Evolutionary conservation across 192 early-diverging fungal genomes (phyloP).

Genomic region (Linnemannia elongata): DNA sequence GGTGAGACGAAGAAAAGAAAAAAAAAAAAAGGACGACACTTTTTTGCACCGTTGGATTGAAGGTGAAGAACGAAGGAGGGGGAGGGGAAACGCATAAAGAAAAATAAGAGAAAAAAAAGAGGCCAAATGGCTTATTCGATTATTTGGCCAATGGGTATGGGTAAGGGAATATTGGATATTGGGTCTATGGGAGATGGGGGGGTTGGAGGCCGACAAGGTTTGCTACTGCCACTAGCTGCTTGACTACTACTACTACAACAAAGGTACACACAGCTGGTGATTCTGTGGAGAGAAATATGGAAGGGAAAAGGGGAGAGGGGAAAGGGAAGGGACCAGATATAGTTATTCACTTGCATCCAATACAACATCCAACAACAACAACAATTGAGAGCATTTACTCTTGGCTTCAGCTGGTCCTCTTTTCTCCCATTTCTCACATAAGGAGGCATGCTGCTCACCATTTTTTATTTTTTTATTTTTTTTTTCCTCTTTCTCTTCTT

Average conservation of each 20-base stretch:
- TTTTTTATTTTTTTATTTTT: background rate
- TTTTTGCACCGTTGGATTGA: background rate
- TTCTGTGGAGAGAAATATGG: background rate
- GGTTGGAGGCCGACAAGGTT: no score
- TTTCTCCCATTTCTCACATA: slow-evolving; percentile 1
- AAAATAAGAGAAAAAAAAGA: background rate
- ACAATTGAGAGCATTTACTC: no score
- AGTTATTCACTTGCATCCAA: no score
- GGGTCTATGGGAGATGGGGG: no score
- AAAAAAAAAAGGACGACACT: background rate
- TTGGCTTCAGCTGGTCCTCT: no score
- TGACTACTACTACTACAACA: no score
- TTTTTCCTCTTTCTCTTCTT: background rate
- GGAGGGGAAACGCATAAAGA: background rate
- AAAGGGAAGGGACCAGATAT: background rate
- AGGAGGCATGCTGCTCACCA: background rate
- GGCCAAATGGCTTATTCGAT: slow-evolving; percentile 6
- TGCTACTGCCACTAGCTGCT: no score
- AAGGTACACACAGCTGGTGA: no score
- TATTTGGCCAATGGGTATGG: background rate
- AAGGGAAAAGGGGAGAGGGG: background rate
- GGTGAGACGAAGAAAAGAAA: background rate
- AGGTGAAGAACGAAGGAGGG: background rate
- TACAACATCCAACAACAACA: background rate
- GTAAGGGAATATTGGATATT: no score